phyloP scores from a whole-genome alignment of 177 flowering plant genomes.

The Vitis hybrid region DNA sequence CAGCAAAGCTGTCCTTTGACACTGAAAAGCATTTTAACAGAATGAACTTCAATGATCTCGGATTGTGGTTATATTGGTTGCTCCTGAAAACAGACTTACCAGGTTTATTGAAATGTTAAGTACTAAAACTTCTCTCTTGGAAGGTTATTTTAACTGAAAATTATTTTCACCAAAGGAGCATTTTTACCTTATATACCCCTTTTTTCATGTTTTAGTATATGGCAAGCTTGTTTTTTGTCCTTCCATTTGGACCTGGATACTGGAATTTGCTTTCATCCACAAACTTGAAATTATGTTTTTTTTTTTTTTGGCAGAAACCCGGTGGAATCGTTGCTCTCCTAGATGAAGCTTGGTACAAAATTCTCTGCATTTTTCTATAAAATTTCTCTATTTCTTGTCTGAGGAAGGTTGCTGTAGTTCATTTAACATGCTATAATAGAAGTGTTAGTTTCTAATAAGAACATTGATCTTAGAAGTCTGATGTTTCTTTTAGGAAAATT shows the following conservation, averaged over 20 bases:
- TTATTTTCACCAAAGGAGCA: neutral
- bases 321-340: slow-evolving; percentile 77
- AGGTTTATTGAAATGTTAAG: neutral
- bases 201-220: neutral
- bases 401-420: too few species aligned
- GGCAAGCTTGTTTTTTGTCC: neutral
- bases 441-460: too few species aligned
- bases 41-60: neutral
- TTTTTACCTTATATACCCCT: neutral
- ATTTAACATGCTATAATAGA: too few species aligned
- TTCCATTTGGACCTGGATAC: neutral
- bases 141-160: neutral
- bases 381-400: neutral
- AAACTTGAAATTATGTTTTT: neutral
- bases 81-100: neutral
- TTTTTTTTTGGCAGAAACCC: slow-evolving; percentile 56
- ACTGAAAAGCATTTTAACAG: neutral
- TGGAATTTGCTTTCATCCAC: neutral
- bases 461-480: too few species aligned
- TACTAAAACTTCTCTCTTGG: neutral
- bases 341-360: slow-evolving; percentile 77
- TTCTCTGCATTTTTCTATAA: neutral
- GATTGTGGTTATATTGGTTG: neutral
- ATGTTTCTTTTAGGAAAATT: too few species aligned
- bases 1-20: too few species aligned